These are phyloP conservation scores for Typha latifolia DNA, from an alignment of 176 grass and related monocot genomes.

Conservation along the genomic window DNA sequence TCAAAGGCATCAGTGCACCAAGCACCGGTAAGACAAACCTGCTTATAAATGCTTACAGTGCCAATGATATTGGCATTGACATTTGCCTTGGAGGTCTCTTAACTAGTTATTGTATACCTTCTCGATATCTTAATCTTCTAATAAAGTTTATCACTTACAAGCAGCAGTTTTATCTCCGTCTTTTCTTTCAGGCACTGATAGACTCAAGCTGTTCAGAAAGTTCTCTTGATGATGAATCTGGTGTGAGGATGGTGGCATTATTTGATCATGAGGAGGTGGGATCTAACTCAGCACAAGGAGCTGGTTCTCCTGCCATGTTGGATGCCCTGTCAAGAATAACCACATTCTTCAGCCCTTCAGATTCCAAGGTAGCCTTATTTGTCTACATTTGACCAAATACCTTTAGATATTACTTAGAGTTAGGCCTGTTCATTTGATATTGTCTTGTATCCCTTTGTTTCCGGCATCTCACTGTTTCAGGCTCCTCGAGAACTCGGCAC, in stretches of 20 bases:
- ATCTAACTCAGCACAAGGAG: conserved; percentile 90
- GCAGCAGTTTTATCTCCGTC: neutral
- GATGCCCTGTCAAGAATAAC: conserved; percentile 97
- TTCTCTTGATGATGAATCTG: conserved; percentile 66
- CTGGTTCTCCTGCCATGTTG: conserved; percentile 86
- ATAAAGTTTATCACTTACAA: too few relatives aligned
- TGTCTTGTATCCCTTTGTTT: neutral
- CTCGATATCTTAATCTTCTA: too few relatives aligned
- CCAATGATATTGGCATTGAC: too few relatives aligned
- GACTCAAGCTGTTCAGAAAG: conserved; percentile 54
- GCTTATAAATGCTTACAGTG: too few relatives aligned
- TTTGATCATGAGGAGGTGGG: conserved; percentile 99
- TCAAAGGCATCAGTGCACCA: too few relatives aligned
- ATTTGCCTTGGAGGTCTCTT: too few relatives aligned
- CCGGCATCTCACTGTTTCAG: neutral
- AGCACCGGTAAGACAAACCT: too few relatives aligned
- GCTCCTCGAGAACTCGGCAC: neutral
- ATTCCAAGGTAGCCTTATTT: conserved; percentile 44
- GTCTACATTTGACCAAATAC: neutral
- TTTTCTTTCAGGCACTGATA: conserved; percentile 59
- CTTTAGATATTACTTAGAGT: neutral
- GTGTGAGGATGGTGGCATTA: conserved; percentile 88
- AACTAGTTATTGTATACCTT: too few relatives aligned
- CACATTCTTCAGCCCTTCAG: conserved; percentile 55
- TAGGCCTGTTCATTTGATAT: neutral